A percentile compares a stretch with the other conserved stretches of the same genome.
phyloP scores from a whole-genome alignment of 1,139 yeast genomes.

The Hansenula sp. region DNA sequence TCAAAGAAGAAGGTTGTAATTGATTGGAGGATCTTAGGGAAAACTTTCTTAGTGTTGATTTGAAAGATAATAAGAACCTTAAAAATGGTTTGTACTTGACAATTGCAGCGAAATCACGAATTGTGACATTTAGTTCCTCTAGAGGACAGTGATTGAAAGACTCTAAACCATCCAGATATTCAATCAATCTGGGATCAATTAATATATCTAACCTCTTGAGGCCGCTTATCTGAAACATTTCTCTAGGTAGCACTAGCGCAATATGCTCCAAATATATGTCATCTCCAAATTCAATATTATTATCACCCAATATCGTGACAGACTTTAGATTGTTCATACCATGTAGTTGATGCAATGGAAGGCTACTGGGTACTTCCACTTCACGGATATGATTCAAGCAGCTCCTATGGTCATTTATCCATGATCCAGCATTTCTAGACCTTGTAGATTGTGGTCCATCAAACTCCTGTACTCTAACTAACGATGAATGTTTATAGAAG shows the following conservation, averaged over 20 bases:
- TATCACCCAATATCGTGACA: background rate
- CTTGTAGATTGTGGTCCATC: background rate
- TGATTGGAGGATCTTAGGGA: background rate
- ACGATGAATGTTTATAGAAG: background rate
- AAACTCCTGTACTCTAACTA: background rate
- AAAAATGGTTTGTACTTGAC: background rate
- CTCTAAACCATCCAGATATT: background rate
- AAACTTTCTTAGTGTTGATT: background rate
- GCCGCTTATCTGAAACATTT: background rate
- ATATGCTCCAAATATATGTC: background rate
- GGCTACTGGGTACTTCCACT: slow-evolving; percentile 1
- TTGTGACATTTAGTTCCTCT: slow-evolving; percentile 10
- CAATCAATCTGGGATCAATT: slow-evolving; percentile 5
- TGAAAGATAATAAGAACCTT: background rate
- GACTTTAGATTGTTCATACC: background rate
- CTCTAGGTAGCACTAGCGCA: background rate
- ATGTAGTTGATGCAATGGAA: background rate
- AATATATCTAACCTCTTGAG: slow-evolving; percentile 13
- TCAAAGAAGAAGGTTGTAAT: background rate
- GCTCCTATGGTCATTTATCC: no score
- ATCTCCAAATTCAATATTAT: no score
- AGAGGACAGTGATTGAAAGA: background rate
- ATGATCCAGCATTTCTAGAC: no score
- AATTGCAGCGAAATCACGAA: background rate
- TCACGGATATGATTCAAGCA: background rate